Conservation (phyloP, 148 eudicot species). For the Cornus suecica region DNA sequence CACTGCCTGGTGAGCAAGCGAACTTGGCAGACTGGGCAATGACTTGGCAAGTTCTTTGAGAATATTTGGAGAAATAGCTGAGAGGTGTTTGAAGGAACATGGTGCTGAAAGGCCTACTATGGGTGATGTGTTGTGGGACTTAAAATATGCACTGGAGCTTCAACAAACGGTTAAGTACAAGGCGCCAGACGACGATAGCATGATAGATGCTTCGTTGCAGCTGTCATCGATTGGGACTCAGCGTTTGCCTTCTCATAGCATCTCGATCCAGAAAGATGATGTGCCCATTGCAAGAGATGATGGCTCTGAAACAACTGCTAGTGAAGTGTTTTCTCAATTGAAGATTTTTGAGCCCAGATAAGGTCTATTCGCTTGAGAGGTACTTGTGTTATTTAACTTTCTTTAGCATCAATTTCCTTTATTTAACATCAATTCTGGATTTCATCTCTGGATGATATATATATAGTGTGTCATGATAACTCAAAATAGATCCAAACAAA, state of each 20-base stretch:
- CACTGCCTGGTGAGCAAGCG: conserved; percentile 32
- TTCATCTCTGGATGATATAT: no score
- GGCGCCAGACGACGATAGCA: conserved; percentile 29
- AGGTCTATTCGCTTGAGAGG: background rate
- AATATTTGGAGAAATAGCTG: conserved; percentile 35
- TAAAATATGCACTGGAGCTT: conserved; percentile 45
- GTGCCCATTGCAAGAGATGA: background rate
- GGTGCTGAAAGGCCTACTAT: conserved; percentile 44
- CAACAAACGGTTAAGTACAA: conserved; percentile 17
- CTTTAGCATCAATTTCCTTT: no score
- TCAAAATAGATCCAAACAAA: no score
- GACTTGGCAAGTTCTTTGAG: conserved; percentile 28
- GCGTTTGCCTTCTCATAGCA: conserved; percentile 31
- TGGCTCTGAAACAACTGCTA: conserved; percentile 3
- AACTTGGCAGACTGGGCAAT: conserved; percentile 46
- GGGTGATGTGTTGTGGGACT: conserved; percentile 53
- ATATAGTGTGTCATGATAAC: no score
- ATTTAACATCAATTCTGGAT: no score
- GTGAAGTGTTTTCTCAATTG: conserved; percentile 34
- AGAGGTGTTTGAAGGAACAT: conserved; percentile 33
- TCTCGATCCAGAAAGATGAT: conserved; percentile 6
- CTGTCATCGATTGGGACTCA: conserved; percentile 21
- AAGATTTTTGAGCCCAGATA: conserved; percentile 23
- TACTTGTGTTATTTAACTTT: no score
- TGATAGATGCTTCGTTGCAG: conserved; percentile 29